Base-by-base conservation (phyloP, 441 rosid genomes). In the Macaranga tanarius region DNA sequence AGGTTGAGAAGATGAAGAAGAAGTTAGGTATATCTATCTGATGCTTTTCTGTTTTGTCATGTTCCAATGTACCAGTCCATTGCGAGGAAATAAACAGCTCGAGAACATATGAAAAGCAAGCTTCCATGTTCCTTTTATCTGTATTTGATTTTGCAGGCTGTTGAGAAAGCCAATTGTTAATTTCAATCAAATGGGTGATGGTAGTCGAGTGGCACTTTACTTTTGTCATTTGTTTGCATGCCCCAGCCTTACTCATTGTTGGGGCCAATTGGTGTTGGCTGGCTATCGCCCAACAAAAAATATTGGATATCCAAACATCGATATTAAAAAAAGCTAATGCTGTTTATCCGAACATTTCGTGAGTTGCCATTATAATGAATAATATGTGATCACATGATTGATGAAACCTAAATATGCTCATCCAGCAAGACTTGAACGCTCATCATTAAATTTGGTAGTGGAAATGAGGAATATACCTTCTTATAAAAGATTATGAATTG, bases 1-100 rank as follows among this genome's bases (percentile, higher is more conserved):
- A 93, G 86, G 99, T 95, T 28, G 99, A 95, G 81, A 93, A 92
- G 86, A 78, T 89, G 78, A 95, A 87, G 85, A 92, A 92, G 82
- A 83, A 92, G 68, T 74, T 85, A 71, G 96, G 95, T 4, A 88
- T 93, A 70, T 75, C 86, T 22, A 81, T 95, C 77, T 93, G 82
- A 88, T 72, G 57, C 22, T 22, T 28, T 64, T 51, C 28, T 16
- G 50, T 56, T 63, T 63, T 20, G 62, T 70, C 70, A 25, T 75
- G 65, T 73, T 76, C 73, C 71, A 34, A 38, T 87, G 79, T 76
- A 76, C 69, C 69, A 51, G 79, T 76, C 64, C 70, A 75, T 69
- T 51, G 77, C 77, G 70, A 79, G 81, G 75, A 79, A 90, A 90
- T 90, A 93, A 91, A 87, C 79, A 75, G 86, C 84, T 82, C 78